Base-by-base conservation (phyloP, 2,329 filamentous ascomycete genomes). In the Aspergillus sojae region DNA sequence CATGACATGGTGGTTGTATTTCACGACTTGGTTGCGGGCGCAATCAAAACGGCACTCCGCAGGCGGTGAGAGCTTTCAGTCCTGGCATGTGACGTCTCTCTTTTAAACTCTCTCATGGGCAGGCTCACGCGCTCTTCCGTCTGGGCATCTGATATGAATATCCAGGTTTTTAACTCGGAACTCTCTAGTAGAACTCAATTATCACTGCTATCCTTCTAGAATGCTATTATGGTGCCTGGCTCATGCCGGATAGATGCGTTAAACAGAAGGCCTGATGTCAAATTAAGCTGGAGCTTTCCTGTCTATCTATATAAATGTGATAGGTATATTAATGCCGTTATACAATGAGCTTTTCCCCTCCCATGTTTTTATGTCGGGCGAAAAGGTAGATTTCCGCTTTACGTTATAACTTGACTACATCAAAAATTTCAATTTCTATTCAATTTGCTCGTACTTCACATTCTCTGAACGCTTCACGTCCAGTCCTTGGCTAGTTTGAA, bases 51-150 rank as follows among this genome's bases (percentile, higher is more conserved):
- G 39, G n/a, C 12, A 14, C 36, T 43, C 26, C 23, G 16, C 56
- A 61, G 60, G 65, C 67, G 65, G 67, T 69, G 66, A 64, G 61
- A 41, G 39, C 36, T 14, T 36, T 36, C 3, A 12, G 39, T 19
- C 30, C 41, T 45, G 45, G 48, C 67, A 68, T 68, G 65, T 67
- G 60, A 62, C 50, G 16, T 50, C 34, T 14, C 34, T 36, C 5
- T 16, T 6, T 36, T 36, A 36, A 16, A 36, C 14, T 36, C 34
- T 36, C 16, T 41, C 6, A 14, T n/a, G 16, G 19, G 36, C 36
- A 41, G 39, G 39, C 19, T 41, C 39, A 41, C 39, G 39, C 7
- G 16, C 16, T 41, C 14, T 19, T 41, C 19, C 39, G 5, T 7
- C 39, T 41, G 39, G 34, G 34, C 34, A 36, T 41, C 16, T 41